These are phyloP conservation scores for Curvularia sp. DNA, from an alignment of 2,329 filamentous ascomycete species.

Conservation along the genomic window DNA sequence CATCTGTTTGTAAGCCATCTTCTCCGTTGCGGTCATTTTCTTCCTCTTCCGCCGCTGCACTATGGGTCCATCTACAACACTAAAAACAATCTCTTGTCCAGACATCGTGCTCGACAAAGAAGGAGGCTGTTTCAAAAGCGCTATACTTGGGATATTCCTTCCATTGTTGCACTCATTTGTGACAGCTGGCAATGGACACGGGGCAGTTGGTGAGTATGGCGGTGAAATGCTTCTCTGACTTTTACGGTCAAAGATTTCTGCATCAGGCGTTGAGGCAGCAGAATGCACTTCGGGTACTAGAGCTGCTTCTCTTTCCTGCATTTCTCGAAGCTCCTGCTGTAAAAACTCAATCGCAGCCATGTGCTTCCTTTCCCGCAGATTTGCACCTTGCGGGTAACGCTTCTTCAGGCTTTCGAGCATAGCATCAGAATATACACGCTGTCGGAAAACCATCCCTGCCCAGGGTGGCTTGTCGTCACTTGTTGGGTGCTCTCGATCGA, in stretches of 20 bases:
- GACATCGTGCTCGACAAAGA: slow-evolving; percentile 3
- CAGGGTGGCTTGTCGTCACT: slow-evolving; percentile 37
- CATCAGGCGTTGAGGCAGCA: not conserved
- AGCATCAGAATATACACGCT: slow-evolving; percentile 34
- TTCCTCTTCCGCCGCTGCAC: slow-evolving; percentile 35
- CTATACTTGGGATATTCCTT: not conserved
- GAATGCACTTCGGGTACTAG: not conserved
- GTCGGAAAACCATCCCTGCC: slow-evolving; percentile 33
- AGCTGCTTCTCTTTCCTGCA: slow-evolving; percentile 18
- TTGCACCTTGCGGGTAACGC: slow-evolving; percentile 29
- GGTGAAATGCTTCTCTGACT: slow-evolving; percentile 5
- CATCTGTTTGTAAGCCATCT: slow-evolving; percentile 33
- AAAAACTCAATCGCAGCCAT: slow-evolving; percentile 40
- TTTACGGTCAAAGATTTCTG: not conserved
- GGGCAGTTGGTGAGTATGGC: not conserved
- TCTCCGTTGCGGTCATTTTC: slow-evolving; percentile 38
- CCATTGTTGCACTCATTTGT: slow-evolving; percentile 5
- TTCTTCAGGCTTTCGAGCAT: slow-evolving; percentile 31
- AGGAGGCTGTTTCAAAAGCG: slow-evolving; percentile 7
- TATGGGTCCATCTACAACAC: slow-evolving; percentile 26
- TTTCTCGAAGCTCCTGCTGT: slow-evolving; percentile 27
- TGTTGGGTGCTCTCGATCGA: slow-evolving; percentile 25
- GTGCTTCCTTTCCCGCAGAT: slow-evolving; percentile 36
- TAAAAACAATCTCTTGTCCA: slow-evolving; percentile 36
- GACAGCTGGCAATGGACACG: not conserved